Conservation (phyloP, 805 yeast genomes). For the Cyberlindnera veronae region DNA sequence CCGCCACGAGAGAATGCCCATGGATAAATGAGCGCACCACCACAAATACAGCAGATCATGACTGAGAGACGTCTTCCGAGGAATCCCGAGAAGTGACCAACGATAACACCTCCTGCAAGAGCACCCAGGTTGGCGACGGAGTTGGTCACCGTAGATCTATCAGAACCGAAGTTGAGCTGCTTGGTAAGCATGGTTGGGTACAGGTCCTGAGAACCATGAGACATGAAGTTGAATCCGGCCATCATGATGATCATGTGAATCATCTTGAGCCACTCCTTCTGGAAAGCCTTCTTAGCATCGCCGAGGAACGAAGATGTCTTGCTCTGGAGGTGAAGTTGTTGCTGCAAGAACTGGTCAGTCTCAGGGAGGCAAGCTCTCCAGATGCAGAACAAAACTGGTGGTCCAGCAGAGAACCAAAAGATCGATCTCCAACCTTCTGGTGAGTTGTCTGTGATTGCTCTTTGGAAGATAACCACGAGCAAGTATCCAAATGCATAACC, state of each 20-base stretch:
- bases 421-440: slow-evolving; percentile 57
- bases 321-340: slow-evolving; percentile 34
- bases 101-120: slow-evolving; percentile 48
- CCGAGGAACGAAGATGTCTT: slow-evolving; percentile 32
- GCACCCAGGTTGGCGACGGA: slow-evolving; percentile 60
- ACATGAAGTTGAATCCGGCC: slow-evolving; percentile 61
- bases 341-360: slow-evolving; percentile 48
- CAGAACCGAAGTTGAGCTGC: slow-evolving; percentile 39
- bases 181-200: slow-evolving; percentile 51
- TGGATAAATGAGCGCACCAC: slow-evolving; percentile 63
- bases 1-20: slow-evolving; percentile 49
- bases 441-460: slow-evolving; percentile 57
- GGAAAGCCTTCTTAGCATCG: slow-evolving; percentile 33
- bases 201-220: slow-evolving; percentile 64
- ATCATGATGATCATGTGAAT: slow-evolving; percentile 54
- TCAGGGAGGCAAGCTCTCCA: slow-evolving; percentile 46
- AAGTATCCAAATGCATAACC: slow-evolving; percentile 75
- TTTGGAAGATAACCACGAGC: slow-evolving; percentile 58
- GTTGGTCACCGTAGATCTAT: slow-evolving; percentile 52
- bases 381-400: slow-evolving; percentile 38
- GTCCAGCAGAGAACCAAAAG: slow-evolving; percentile 69
- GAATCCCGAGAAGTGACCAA: slow-evolving; percentile 54
- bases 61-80: slow-evolving; percentile 54
- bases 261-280: slow-evolving; percentile 55
- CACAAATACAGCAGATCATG: slow-evolving; percentile 47